Conservation (phyloP, 2,329 filamentous ascomycete species). For the Diaporthe sp. region DNA sequence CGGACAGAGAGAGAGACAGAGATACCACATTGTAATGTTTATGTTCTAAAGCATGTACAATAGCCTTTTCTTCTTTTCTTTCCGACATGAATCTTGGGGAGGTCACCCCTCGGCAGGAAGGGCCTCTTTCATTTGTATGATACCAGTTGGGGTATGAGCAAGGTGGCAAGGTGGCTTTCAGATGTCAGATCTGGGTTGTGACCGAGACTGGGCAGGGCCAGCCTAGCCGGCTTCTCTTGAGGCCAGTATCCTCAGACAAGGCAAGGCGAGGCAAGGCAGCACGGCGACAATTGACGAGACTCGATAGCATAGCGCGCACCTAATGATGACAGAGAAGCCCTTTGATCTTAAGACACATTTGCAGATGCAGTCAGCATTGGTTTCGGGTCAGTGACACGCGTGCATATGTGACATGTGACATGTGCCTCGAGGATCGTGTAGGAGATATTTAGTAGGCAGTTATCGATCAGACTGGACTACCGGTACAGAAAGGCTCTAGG, state of each 20-base stretch:
- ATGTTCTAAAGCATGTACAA: conserved; percentile 33
- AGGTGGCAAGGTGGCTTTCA: not conserved
- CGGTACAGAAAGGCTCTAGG: no score
- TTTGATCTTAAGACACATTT: not conserved
- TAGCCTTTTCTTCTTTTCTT: conserved; percentile 15
- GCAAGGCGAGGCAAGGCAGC: not conserved
- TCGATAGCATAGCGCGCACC: not conserved
- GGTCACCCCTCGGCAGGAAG: not conserved
- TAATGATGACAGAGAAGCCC: not conserved
- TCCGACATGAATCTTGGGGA: not conserved
- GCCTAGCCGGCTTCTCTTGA: not conserved
- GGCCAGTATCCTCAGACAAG: not conserved
- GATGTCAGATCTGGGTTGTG: not conserved
- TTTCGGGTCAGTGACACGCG: not conserved
- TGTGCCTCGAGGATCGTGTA: not conserved
- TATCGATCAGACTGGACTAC: not conserved
- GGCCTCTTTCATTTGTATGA: conserved; percentile 12
- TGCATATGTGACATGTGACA: not conserved
- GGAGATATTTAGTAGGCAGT: not conserved
- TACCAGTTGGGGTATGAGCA: not conserved
- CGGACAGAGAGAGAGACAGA: not conserved
- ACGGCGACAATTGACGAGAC: not conserved
- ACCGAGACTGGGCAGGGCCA: not conserved
- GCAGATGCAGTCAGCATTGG: not conserved
- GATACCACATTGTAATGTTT: conserved; percentile 42